Evolutionary conservation across 345 rosid species (phyloP).

Genomic region (Acer yangbiense): DNA sequence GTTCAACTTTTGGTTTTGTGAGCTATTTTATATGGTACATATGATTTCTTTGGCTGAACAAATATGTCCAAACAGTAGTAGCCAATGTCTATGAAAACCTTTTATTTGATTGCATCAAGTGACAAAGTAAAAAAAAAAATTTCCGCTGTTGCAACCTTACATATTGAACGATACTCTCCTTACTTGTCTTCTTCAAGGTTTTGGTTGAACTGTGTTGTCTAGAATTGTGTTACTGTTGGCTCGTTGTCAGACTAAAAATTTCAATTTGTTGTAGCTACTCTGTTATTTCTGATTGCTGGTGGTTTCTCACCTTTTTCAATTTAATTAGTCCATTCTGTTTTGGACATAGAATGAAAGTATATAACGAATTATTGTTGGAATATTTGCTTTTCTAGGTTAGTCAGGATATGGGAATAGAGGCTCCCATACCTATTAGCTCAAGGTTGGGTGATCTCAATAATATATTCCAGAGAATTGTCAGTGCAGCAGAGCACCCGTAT

Average conservation of each 20-base stretch:
- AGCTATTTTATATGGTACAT: background rate
- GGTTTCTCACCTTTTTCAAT: background rate
- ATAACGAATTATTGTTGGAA: background rate
- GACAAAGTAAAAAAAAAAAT: background rate
- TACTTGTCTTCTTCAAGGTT: background rate
- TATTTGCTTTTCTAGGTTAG: slow-evolving; percentile 57
- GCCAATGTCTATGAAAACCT: background rate
- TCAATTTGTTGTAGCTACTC: background rate
- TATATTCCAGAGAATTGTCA: slow-evolving; percentile 73
- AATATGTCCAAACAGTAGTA: background rate
- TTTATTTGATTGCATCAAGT: background rate
- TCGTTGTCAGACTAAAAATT: background rate
- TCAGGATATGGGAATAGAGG: slow-evolving; percentile 97
- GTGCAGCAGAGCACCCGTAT: slow-evolving; percentile 93
- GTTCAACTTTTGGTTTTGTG: no score
- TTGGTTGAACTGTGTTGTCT: background rate
- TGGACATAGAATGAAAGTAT: background rate
- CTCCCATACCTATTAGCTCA: slow-evolving; percentile 87
- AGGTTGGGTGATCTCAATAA: slow-evolving; percentile 81
- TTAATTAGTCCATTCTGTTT: background rate
- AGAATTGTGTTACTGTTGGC: background rate
- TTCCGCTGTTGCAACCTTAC: background rate
- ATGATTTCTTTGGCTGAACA: slow-evolving; percentile 6
- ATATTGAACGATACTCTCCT: background rate
- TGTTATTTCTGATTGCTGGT: slow-evolving; percentile 1